Conservation (phyloP, 169 alveolate species). For the Plasmodium malariae region DNA sequence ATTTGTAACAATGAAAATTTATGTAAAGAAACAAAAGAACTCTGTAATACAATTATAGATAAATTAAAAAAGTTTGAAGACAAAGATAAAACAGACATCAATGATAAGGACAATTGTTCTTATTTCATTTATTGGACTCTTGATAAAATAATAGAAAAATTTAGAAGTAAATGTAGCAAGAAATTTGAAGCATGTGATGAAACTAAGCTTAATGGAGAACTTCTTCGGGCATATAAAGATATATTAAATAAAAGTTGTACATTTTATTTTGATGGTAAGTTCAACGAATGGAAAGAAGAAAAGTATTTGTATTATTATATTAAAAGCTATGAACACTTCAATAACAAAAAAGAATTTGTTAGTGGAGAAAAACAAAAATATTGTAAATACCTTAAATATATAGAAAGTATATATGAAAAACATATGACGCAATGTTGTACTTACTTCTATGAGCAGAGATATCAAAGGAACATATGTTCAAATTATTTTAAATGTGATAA, state of each 20-base stretch:
- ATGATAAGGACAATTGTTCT: not conserved
- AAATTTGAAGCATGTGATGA: not conserved
- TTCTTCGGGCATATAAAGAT: not conserved
- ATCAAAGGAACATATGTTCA: not conserved
- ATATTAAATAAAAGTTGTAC: too few relatives aligned
- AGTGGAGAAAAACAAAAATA: not conserved
- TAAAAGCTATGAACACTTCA: not conserved
- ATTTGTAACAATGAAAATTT: too few relatives aligned
- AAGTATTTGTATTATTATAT: too few relatives aligned
- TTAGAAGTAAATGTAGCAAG: not conserved
- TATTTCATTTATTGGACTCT: not conserved
- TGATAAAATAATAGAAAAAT: not conserved
- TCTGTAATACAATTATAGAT: too few relatives aligned
- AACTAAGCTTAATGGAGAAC: not conserved
- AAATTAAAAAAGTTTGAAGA: too few relatives aligned
- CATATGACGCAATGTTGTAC: not conserved
- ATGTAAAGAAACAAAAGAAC: too few relatives aligned
- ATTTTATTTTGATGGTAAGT: too few relatives aligned
- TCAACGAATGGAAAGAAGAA: not conserved
- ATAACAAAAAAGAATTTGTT: not conserved
- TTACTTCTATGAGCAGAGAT: not conserved
- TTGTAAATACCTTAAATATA: not conserved
- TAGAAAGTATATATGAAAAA: too few relatives aligned
- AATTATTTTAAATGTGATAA: not conserved
- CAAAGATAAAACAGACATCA: too few relatives aligned